Base-by-base conservation (phyloP, 805 yeast genomes). In the Pichia paraexigua region DNA sequence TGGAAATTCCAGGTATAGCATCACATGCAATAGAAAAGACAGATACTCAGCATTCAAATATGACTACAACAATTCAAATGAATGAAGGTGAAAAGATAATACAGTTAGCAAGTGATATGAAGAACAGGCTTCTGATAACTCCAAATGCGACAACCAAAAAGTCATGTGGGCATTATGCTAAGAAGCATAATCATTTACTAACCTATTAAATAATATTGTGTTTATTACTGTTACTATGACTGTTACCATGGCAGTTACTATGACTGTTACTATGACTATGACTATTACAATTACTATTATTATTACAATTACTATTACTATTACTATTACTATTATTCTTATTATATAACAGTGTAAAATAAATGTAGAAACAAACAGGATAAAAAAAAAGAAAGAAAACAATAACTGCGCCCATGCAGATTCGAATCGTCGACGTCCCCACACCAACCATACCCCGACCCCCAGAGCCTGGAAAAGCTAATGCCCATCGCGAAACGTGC, bases 141-240 rank as follows among this genome's bases (percentile, higher is more conserved):
- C 61, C 67, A 3, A 53, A 55, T 35, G 63, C 58, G 2, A 47
- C 57, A 12, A 63, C 64, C 30, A 58, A 53, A 43, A 63, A 58
- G 47, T 60, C 63, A 42, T 59, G 63, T n/a, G 42, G 45, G 24
- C 43, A 22, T n/a, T 15, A 43, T 12, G n/a, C 32, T 1, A 59
- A 54, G 30, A 46, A 52, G n/a, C 62, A 59, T 48, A 52, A 57
- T 11, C 62, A 59, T 51, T 43, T 51, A 40, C 43, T 41, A 12
- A 43, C 50, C 2, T 47, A 41, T 20, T 51, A 22, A 35, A 5
- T 3, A 28, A 3, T 2, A 12, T 30, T 3, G 35, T 2, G 20
- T 13, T 35, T 5, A 35, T 15, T 35, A n/a, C 20, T 35, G 9
- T 12, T n/a, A 35, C 18, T 35, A 37, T 17, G 12, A 11, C 17